phyloP scores from a whole-genome alignment of 106 monocot genomes.

The Dioscorea alata region DNA sequence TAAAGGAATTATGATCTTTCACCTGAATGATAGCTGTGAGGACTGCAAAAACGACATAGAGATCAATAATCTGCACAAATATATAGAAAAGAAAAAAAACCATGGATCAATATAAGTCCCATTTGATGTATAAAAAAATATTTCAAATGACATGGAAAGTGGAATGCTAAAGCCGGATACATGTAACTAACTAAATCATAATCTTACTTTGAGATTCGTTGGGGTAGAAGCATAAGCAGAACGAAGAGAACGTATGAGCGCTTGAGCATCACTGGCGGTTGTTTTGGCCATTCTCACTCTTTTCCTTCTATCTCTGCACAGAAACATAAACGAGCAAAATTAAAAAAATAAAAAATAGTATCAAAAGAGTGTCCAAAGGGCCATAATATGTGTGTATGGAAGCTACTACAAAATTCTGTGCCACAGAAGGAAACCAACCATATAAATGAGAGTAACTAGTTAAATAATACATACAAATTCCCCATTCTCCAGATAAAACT shows the following conservation, averaged over 20 bases:
- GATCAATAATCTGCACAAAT: constrained; percentile 76
- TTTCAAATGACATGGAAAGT: neutral
- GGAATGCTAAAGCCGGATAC: neutral
- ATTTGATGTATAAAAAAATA: neutral
- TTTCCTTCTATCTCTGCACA: no score
- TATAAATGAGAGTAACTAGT: no score
- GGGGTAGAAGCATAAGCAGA: constrained; percentile 84
- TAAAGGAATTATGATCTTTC: neutral
- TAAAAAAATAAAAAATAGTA: no score
- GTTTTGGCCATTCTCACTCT: constrained; percentile 55
- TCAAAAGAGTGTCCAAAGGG: no score
- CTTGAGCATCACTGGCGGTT: constrained; percentile 54
- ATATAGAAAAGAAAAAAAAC: neutral
- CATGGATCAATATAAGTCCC: neutral
- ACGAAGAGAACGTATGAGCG: constrained; percentile 65
- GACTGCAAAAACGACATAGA: constrained; percentile 81
- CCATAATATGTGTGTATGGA: no score
- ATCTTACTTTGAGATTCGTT: constrained; percentile 68
- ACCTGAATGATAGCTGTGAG: constrained; percentile 75
- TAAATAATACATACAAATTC: no score
- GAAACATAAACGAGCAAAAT: no score
- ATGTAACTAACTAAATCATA: neutral
- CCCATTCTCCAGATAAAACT: no score
- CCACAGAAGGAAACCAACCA: no score
- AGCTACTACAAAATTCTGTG: no score